phyloP scores from a whole-genome alignment of 805 yeast genomes.

The Wickerhamiella australiensis region DNA sequence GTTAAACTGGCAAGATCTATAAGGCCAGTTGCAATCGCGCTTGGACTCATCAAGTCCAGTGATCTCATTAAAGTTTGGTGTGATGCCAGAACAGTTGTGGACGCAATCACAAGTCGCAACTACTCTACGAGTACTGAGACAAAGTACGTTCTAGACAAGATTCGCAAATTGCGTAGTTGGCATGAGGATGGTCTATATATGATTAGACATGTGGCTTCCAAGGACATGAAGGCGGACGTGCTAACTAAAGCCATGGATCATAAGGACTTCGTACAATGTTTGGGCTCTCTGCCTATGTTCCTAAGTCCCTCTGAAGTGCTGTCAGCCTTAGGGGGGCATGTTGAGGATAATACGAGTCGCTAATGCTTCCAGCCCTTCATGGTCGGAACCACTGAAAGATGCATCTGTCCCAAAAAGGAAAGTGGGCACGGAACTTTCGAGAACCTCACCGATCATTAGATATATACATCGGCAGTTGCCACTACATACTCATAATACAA shows the following conservation, averaged over 20 bases:
- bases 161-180: background rate
- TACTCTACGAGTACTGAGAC: background rate
- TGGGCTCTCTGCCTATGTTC: background rate
- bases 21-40: background rate
- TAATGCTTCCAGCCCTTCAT: no score
- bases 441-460: no score
- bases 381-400: no score
- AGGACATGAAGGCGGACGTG: background rate
- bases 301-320: background rate
- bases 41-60: background rate
- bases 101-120: background rate
- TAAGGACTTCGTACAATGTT: background rate
- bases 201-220: background rate
- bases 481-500: no score
- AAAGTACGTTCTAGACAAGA: background rate
- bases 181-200: background rate
- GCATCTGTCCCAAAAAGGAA: no score
- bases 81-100: background rate
- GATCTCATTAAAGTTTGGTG: background rate
- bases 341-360: background rate
- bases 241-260: background rate
- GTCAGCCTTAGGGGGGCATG: conserved; percentile 1
- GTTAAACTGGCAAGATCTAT: background rate
- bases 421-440: no score
- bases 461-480: no score